These are phyloP conservation scores for Verticillium nonalfalfae DNA, from an alignment of 2,329 filamentous ascomycete genomes.

Conservation along the genomic window DNA sequence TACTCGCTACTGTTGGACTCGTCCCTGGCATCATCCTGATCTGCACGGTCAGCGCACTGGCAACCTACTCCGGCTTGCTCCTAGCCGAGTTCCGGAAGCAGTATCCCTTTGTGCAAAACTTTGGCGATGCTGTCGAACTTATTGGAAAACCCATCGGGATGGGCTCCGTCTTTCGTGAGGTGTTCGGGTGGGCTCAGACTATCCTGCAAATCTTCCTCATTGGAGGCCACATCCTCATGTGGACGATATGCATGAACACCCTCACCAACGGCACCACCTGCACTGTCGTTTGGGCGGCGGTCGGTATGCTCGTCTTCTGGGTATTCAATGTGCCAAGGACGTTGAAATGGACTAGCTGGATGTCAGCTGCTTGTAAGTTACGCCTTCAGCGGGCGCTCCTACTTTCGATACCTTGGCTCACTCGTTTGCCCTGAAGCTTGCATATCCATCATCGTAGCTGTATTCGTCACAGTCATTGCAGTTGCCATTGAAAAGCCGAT, in stretches of 20 bases:
- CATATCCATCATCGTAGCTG: conserved; percentile 54
- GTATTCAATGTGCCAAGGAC: conserved; percentile 54
- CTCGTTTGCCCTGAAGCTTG: conserved; percentile 29
- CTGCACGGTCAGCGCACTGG: conserved; percentile 57
- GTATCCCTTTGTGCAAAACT: conserved; percentile 60
- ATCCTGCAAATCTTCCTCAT: conserved; percentile 62
- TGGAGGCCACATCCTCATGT: conserved; percentile 60
- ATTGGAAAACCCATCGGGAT: conserved; percentile 35
- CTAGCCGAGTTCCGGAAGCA: conserved; percentile 63
- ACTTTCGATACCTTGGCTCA: background rate
- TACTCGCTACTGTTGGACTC: conserved; percentile 64
- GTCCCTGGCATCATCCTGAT: conserved; percentile 66
- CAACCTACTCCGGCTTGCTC: conserved; percentile 52
- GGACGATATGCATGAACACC: conserved; percentile 59
- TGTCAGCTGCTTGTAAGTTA: conserved; percentile 29
- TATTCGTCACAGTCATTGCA: conserved; percentile 58
- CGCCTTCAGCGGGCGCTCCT: background rate
- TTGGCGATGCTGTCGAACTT: conserved; percentile 58
- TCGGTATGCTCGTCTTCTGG: conserved; percentile 52
- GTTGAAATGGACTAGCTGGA: conserved; percentile 52
- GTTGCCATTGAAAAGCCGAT: conserved; percentile 42
- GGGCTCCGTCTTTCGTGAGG: conserved; percentile 47
- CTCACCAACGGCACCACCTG: conserved; percentile 53
- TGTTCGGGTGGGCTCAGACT: conserved; percentile 52
- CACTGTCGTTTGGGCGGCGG: conserved; percentile 54